Evolutionary conservation across 148 eudicot genomes (phyloP).

Genomic region (Amaranthus cruentus): DNA sequence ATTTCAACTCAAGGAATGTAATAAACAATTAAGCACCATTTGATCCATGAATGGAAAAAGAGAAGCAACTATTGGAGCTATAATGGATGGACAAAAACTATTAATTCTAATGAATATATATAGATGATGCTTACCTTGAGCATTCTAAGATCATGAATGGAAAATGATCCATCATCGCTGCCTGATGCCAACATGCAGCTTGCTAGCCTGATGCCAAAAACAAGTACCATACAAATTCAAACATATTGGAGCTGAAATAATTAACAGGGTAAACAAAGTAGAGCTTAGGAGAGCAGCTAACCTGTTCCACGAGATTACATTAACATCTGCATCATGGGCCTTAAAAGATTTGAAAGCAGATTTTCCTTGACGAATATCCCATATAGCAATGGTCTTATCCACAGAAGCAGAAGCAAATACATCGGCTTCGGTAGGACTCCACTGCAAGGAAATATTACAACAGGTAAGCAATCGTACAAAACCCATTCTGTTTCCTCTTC

Average conservation of each 20-base stretch:
- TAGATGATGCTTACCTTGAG: constrained; percentile 45
- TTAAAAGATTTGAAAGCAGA: constrained; percentile 62
- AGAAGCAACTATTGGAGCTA: too few species aligned
- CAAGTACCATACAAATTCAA: background rate
- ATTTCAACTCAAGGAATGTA: background rate
- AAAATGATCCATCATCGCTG: constrained; percentile 89
- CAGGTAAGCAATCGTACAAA: constrained; percentile 12
- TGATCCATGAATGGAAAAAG: background rate
- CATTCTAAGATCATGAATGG: constrained; percentile 74
- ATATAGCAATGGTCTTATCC: constrained; percentile 75
- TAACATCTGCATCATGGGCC: constrained; percentile 95
- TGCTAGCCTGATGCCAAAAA: constrained; percentile 47
- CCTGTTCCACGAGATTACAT: constrained; percentile 99
- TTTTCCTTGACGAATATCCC: constrained; percentile 77
- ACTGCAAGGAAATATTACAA: constrained; percentile 41
- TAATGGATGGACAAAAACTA: too few species aligned
- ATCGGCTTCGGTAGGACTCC: constrained; percentile 83
- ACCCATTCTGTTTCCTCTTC: background rate
- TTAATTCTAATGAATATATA: too few species aligned
- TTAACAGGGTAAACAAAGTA: background rate
- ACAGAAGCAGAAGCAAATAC: constrained; percentile 96
- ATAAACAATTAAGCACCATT: background rate
- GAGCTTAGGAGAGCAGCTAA: constrained; percentile 10
- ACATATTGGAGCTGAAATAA: background rate
- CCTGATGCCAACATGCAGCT: constrained; percentile 90